These are phyloP conservation scores for Trichoderma koningiopsis DNA, from an alignment of 2,329 filamentous ascomycete species.

Conservation along the genomic window DNA sequence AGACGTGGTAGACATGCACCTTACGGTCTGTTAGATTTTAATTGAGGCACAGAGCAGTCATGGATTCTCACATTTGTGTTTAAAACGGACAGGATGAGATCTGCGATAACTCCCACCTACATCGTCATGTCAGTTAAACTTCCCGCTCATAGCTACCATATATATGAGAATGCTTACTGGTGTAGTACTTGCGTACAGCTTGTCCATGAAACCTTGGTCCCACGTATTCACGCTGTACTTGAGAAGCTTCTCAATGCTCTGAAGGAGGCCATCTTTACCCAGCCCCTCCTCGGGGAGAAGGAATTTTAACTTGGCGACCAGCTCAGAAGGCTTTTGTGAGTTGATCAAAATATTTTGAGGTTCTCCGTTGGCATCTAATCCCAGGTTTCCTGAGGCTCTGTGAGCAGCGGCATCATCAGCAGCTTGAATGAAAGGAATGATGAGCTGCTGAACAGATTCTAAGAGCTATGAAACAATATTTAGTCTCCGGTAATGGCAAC, in stretches of 20 bases:
- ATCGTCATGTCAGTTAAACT: not conserved
- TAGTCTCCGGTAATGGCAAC: not conserved
- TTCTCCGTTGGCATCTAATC: conserved; percentile 43
- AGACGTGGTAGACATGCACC: conserved; percentile 92
- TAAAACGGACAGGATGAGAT: conserved; percentile 79
- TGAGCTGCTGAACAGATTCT: conserved; percentile 64
- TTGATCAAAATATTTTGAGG: conserved; percentile 64
- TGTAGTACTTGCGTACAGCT: conserved; percentile 89
- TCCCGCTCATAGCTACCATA: not conserved
- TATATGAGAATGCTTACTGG: conserved; percentile 53
- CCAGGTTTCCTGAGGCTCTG: conserved; percentile 54
- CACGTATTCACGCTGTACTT: conserved; percentile 96
- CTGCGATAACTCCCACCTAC: conserved; percentile 78
- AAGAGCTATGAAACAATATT: conserved; percentile 56
- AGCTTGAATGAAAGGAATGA: conserved; percentile 70
- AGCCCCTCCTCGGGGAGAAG: conserved; percentile 60
- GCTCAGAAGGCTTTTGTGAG: conserved; percentile 58
- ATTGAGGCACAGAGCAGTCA: not conserved
- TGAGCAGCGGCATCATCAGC: conserved; percentile 64
- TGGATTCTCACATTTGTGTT: conserved; percentile 76
- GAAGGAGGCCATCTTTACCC: conserved; percentile 74
- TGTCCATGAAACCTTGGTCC: conserved; percentile 95
- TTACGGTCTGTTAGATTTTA: conserved; percentile 34
- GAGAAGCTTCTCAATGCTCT: conserved; percentile 70
- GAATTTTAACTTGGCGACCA: conserved; percentile 59